These are phyloP conservation scores for Euphrasia confusa DNA, from an alignment of 257 asterid species.

Conservation along the genomic window DNA sequence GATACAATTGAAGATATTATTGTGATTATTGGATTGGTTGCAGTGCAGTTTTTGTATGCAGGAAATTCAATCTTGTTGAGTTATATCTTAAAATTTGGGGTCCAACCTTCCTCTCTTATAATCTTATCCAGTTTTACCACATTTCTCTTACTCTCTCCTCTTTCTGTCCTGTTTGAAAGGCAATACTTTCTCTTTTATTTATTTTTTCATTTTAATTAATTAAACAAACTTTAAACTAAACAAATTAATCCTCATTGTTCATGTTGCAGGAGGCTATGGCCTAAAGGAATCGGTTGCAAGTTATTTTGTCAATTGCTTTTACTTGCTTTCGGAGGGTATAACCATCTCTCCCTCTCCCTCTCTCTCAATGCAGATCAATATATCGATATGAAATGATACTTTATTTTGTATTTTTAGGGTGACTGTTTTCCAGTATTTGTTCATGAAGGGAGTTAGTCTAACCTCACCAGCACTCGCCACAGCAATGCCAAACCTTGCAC, in stretches of 20 bases:
- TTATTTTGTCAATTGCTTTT: conserved; percentile 48
- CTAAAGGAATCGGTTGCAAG: conserved; percentile 45
- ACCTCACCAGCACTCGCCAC: conserved; percentile 92
- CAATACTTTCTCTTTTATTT: neutral
- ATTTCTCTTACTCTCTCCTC: conserved; percentile 59
- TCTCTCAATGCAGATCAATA: neutral
- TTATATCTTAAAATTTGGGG: conserved; percentile 61
- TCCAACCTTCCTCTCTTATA: conserved; percentile 59
- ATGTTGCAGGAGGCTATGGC: conserved; percentile 73
- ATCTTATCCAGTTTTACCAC: conserved; percentile 69
- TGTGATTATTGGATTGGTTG: conserved; percentile 54
- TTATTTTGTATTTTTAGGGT: conserved; percentile 40
- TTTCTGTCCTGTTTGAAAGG: conserved; percentile 68
- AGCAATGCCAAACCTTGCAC: conserved; percentile 96
- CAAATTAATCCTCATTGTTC: neutral
- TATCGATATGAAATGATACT: too few relatives aligned
- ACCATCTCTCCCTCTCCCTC: neutral
- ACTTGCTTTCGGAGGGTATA: conserved; percentile 89
- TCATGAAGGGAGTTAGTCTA: conserved; percentile 67
- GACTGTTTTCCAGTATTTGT: conserved; percentile 68
- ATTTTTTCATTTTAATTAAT: neutral
- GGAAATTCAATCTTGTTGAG: conserved; percentile 66
- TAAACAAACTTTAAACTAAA: neutral
- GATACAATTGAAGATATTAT: conserved; percentile 43
- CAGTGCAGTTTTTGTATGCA: conserved; percentile 69